Conservation (phyloP, 148 eudicot species). For the Vaccinium myrtillus region DNA sequence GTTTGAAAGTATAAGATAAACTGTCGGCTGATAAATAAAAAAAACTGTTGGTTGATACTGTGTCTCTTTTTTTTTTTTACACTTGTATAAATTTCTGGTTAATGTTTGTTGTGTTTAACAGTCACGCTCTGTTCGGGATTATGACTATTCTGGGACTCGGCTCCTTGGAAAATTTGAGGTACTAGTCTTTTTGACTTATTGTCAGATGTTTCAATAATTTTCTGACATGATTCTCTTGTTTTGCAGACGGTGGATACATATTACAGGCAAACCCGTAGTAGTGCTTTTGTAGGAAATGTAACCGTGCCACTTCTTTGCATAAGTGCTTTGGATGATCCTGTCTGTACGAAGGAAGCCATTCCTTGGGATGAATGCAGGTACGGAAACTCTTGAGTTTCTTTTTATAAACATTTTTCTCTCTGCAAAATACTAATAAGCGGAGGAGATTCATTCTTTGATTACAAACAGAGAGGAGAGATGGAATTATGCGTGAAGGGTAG, state of each 20-base stretch:
- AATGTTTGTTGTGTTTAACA: conserved; percentile 24
- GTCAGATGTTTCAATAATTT: conserved; percentile 11
- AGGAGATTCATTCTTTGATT: neutral
- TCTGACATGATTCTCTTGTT: conserved; percentile 21
- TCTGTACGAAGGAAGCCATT: conserved; percentile 91
- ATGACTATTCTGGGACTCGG: conserved; percentile 70
- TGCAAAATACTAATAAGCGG: neutral
- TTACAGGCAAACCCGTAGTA: conserved; percentile 70
- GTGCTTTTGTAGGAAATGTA: conserved; percentile 59
- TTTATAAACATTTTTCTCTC: neutral
- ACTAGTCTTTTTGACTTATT: conserved; percentile 13
- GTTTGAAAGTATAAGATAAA: neutral
- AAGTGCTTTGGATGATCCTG: conserved; percentile 86
- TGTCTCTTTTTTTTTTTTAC: neutral
- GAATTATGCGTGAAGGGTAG: neutral
- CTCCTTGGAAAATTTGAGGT: conserved; percentile 86
- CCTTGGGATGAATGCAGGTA: conserved; percentile 99
- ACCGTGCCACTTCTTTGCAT: conserved; percentile 92
- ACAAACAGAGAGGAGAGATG: neutral
- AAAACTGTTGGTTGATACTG: neutral
- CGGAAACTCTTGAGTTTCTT: neutral
- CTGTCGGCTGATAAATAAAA: neutral
- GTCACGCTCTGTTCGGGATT: conserved; percentile 82
- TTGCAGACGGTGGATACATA: conserved; percentile 86
- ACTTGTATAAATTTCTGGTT: conserved; percentile 16